phyloP scores from a whole-genome alignment of 1,284 basidiomycete species.

The Cryptococcus jaspeensis region DNA sequence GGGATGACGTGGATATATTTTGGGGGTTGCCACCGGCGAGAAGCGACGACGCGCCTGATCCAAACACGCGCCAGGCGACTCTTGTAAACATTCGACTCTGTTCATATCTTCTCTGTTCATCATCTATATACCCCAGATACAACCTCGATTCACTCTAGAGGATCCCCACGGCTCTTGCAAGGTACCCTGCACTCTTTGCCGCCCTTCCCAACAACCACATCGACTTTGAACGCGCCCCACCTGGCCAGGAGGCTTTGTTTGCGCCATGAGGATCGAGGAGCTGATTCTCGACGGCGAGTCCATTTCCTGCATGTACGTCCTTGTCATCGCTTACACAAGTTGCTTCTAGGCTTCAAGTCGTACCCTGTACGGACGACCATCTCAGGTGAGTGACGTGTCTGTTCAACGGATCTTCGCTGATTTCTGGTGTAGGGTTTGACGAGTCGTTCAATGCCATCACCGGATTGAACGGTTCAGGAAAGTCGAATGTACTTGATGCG shows the following conservation, averaged over 20 bases:
- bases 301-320: neutral
- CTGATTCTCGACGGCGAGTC: conserved; percentile 68
- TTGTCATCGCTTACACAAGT: neutral
- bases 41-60: too few species aligned
- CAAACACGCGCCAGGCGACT: too few species aligned
- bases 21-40: too few species aligned
- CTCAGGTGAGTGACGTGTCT: conserved; percentile 51
- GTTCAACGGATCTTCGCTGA: conserved; percentile 3
- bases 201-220: neutral
- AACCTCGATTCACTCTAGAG: too few species aligned
- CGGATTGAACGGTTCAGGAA: conserved; percentile 84
- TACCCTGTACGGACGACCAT: conserved; percentile 94
- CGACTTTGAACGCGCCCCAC: neutral
- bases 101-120: too few species aligned
- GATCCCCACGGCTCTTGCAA: neutral
- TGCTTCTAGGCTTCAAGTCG: conserved; percentile 79
- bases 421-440: conserved; percentile 68
- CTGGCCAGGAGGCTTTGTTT: neutral
- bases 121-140: too few species aligned
- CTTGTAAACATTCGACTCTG: too few species aligned
- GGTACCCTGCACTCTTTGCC: neutral
- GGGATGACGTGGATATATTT: too few species aligned
- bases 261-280: conserved; percentile 73
- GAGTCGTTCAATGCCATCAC: conserved; percentile 97
- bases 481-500: conserved; percentile 96